These are phyloP conservation scores for Hypomontagnella submonticulosa DNA, from an alignment of 495 filamentous ascomycete genomes.

Conservation along the genomic window DNA sequence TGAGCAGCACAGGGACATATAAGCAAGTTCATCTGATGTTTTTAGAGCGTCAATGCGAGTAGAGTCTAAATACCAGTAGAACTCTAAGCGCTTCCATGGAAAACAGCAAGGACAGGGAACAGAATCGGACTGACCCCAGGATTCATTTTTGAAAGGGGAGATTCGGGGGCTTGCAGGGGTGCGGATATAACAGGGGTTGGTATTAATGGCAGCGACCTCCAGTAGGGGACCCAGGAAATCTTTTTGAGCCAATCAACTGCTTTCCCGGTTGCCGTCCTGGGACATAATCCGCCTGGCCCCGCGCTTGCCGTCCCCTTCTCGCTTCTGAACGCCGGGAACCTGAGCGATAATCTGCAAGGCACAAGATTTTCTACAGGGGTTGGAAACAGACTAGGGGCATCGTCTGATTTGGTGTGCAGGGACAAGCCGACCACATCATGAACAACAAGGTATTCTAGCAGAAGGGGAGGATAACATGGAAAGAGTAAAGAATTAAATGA, in stretches of 20 bases:
- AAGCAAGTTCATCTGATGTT: constrained; percentile 37
- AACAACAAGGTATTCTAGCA: background rate
- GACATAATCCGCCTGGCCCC: constrained; percentile 31
- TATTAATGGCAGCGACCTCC: background rate
- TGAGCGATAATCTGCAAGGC: constrained; percentile 50
- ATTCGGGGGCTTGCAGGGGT: constrained; percentile 17
- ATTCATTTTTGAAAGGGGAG: constrained; percentile 19
- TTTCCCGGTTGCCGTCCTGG: constrained; percentile 31
- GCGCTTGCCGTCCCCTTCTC: constrained; percentile 28
- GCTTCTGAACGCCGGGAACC: constrained; percentile 16
- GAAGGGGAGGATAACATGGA: background rate
- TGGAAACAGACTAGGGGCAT: constrained; percentile 45
- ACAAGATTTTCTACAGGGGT: constrained; percentile 51
- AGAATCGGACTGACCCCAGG: constrained; percentile 34
- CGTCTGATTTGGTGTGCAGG: constrained; percentile 27
- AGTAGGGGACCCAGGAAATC: background rate
- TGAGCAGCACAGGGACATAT: background rate
- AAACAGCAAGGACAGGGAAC: constrained; percentile 12
- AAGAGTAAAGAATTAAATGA: background rate
- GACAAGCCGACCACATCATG: constrained; percentile 6
- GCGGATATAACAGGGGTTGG: constrained; percentile 12
- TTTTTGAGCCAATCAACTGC: constrained; percentile 30
- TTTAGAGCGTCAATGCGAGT: background rate
- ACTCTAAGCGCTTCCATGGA: constrained; percentile 26
- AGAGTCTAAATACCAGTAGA: constrained; percentile 2